Conservation (phyloP, 2,329 filamentous ascomycete genomes). For the Metarhizium album region DNA sequence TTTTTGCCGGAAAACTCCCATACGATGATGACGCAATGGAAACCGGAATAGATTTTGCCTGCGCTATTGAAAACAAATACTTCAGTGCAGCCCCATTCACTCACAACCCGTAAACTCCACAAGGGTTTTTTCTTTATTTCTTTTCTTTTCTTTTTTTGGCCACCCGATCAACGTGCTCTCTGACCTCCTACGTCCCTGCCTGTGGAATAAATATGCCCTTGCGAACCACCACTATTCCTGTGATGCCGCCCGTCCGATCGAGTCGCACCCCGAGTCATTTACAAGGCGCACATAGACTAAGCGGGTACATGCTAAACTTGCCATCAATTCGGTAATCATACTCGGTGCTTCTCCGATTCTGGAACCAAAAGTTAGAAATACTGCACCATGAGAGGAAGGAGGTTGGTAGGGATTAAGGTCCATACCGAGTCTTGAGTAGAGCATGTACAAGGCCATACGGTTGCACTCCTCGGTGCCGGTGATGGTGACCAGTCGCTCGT, state of each 20-base stretch:
- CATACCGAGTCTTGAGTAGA: constrained; percentile 90
- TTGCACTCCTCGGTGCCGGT: constrained; percentile 98
- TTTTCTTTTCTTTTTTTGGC: not conserved
- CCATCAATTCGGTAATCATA: constrained; percentile 16
- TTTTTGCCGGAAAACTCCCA: not conserved
- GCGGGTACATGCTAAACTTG: not conserved
- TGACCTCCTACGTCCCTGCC: not conserved
- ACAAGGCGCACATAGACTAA: not conserved
- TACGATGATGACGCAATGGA: not conserved
- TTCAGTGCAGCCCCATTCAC: not conserved
- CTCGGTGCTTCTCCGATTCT: constrained; percentile 37
- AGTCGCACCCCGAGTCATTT: not conserved
- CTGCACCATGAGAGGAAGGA: constrained; percentile 4
- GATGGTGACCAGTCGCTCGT: constrained; percentile 93
- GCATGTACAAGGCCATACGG: constrained; percentile 99
- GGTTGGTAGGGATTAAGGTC: constrained; percentile 21
- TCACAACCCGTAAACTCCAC: not conserved
- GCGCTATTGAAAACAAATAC: not conserved
- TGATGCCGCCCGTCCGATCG: not conserved
- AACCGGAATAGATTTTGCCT: not conserved
- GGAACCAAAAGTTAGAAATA: constrained; percentile 16
- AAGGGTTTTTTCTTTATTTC: too few species aligned
- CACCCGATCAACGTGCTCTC: not conserved
- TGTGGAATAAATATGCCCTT: not conserved
- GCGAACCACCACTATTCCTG: not conserved